These are phyloP conservation scores for Chrysanthemum lavandulifolium DNA, from an alignment of 129 eudicot genomes.

Conservation along the genomic window DNA sequence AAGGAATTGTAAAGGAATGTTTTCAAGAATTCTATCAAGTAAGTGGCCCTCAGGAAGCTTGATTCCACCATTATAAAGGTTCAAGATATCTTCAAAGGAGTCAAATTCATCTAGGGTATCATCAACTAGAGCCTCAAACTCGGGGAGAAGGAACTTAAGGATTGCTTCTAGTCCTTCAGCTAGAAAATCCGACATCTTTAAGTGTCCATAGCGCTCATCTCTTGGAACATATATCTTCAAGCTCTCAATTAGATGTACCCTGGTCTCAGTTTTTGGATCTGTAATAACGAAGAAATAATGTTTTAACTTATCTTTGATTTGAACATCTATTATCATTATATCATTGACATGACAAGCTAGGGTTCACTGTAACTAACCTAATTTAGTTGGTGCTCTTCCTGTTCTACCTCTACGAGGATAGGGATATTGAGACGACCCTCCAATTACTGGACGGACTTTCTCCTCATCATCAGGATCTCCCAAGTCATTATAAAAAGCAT, in stretches of 20 bases:
- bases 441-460: constrained; percentile 33
- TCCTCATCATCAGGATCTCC: constrained; percentile 36
- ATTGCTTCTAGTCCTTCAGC: constrained; percentile 41
- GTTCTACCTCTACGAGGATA: constrained; percentile 55
- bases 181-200: constrained; percentile 45
- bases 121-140: constrained; percentile 37
- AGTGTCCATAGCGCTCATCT: constrained; percentile 51
- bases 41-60: constrained; percentile 29
- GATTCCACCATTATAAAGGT: constrained; percentile 49
- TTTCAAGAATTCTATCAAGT: constrained; percentile 8
- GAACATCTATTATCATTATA: no score
- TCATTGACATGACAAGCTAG: background rate
- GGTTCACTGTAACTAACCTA: constrained; percentile 34
- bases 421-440: constrained; percentile 38
- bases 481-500: constrained; percentile 43
- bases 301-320: background rate
- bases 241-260: constrained; percentile 30
- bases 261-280: constrained; percentile 57
- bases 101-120: constrained; percentile 37
- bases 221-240: constrained; percentile 56
- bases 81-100: constrained; percentile 36
- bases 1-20: constrained; percentile 31
- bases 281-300: background rate
- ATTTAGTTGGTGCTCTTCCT: constrained; percentile 46
- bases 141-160: constrained; percentile 36